Base-by-base conservation (phyloP, 805 yeast genomes). In the Pichia insulana region DNA sequence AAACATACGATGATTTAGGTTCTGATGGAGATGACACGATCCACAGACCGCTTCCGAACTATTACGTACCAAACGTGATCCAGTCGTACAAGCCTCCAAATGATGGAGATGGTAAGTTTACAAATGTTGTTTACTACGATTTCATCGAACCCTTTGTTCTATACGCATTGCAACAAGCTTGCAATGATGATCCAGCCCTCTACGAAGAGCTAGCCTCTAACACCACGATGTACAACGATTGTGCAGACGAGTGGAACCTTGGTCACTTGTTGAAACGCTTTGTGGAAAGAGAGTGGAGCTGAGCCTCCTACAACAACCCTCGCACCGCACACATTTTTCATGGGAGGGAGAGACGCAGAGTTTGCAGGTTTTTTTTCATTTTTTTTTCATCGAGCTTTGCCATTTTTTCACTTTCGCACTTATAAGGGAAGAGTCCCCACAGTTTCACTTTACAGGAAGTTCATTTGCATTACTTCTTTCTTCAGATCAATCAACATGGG, bases 1-100 rank as follows among this genome's bases (percentile, higher is more conserved):
- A 78, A 0, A 90, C 98, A 0, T 53, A 62, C 36, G 98, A 92
- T 57, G 97, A 90, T 54, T 70, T 72, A 51, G 98, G 97, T 0
- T 62, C 68, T 49, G 78, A 79, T 48, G 98, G 98, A 18, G 98
- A 92, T 57, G 97, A 84, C 66, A 71, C 87, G 31, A 52, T 78
- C 43, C 89, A 83, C 63, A 66, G 63, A 44, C 72, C 84, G 1
- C 72, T 82, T 37, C 65, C 66, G 0, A 65, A 70, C 44, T 80
- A 72, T 58, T 73, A 70, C 7, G 68, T 87, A 3, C 96, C 97
- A 9, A 89, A 87, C 53, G 94, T 85, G 11, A 76, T 90, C 22
- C 82, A 76, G 50, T 64, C 83, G 0, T 61, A 55, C 43, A 74
- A 58, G 52, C 47, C 48, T 50, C 19, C 20, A n/a, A 41, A 51